Evolutionary conservation across 352 stramenopile species (phyloP), one percentile per base, ranked within the genome.

Genomic region (Vaucheria bursata): DNA sequence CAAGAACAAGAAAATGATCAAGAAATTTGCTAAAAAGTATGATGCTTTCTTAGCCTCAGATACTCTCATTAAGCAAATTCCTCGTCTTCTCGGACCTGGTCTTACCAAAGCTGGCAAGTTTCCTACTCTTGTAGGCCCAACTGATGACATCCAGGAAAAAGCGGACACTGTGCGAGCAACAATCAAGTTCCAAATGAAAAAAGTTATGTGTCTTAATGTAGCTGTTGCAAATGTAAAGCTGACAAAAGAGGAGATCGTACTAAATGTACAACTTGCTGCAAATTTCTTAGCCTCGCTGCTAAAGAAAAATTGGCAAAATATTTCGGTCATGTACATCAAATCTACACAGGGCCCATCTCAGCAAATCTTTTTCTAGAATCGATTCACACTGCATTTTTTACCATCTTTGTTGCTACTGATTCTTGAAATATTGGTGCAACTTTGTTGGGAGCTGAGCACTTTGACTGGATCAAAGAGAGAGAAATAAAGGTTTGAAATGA

Each of bases 231-330:
- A 99, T 89, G 92, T 98, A 34, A 87, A 88, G 8, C 92, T 98
- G 71, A 86, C 89, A 8, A 90, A 94, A 88, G 88, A 98, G 83
- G 88, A 99, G 84, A 97, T 98, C 78, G 87, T 96, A 80, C 92
- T 97, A 73, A 99, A 99, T 91, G 96, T 96, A 50, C 92, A 98
- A 86, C 86, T 99, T 78, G 91, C 95, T 79, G 90, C 94, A 73
- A 99, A 99, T 93, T 99, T 99, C 87, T 87, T 99, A 64, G 96
- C 95, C 12, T 98, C 92, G 84, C 89, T 99, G 71, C 88, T 99
- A 1, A 99, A 99, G 93, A 99, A 99, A 92, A 96, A 98, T 89
- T 99, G 96, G 96, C 96, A 99, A 88, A 99, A 99, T 90, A 98
- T 99, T 90, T 7, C 25, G 36, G 72, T 82, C 79, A 91, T 99